Percentiles rank a stretch among this genome's conserved stretches.
phyloP scores from a whole-genome alignment of 176 grass and related monocot genomes.

The Lolium rigidum region DNA sequence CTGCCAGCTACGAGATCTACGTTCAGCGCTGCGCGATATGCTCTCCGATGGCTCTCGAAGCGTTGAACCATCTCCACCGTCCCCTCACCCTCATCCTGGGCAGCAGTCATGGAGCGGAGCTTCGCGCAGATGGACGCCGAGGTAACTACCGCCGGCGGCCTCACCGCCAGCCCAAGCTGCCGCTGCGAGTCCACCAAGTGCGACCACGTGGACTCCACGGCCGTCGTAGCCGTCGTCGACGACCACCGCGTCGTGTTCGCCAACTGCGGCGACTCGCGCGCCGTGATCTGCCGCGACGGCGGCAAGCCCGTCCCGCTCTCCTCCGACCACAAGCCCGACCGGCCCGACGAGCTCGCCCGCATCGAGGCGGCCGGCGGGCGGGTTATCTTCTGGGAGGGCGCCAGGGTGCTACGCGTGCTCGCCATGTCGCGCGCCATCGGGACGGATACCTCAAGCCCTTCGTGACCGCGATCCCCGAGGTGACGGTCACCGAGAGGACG shows the following conservation, averaged over 20 bases:
- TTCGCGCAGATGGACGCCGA: slow-evolving; percentile 77
- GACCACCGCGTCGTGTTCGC: slow-evolving; percentile 53
- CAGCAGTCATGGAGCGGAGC: slow-evolving; percentile 56
- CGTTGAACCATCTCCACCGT: background rate
- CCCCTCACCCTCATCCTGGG: slow-evolving; percentile 42
- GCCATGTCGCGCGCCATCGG: slow-evolving; percentile 94
- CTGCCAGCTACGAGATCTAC: too few relatives aligned
- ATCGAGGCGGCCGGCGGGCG: slow-evolving; percentile 74
- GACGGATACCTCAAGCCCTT: slow-evolving; percentile 78
- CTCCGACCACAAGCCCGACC: slow-evolving; percentile 89
- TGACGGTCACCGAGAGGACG: slow-evolving; percentile 60
- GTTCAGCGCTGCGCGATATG: too few relatives aligned
- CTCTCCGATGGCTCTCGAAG: too few relatives aligned
- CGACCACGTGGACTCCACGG: slow-evolving; percentile 79
- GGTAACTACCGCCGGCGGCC: slow-evolving; percentile 23
- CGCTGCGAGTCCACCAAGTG: slow-evolving; percentile 68
- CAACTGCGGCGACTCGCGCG: slow-evolving; percentile 87
- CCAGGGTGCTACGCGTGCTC: slow-evolving; percentile 74
- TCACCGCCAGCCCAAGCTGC: slow-evolving; percentile 31
- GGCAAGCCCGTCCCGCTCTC: slow-evolving; percentile 57
- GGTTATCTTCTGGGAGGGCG: slow-evolving; percentile 91
- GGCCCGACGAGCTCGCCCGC: slow-evolving; percentile 76
- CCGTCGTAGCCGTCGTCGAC: slow-evolving; percentile 77
- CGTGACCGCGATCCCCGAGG: slow-evolving; percentile 75
- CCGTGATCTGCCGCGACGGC: slow-evolving; percentile 72